A percentile compares a stretch with the other conserved stretches of the same genome.
Evolutionary conservation across 148 eudicot genomes (phyloP).

Genomic region (Fallopia convolvulus): DNA sequence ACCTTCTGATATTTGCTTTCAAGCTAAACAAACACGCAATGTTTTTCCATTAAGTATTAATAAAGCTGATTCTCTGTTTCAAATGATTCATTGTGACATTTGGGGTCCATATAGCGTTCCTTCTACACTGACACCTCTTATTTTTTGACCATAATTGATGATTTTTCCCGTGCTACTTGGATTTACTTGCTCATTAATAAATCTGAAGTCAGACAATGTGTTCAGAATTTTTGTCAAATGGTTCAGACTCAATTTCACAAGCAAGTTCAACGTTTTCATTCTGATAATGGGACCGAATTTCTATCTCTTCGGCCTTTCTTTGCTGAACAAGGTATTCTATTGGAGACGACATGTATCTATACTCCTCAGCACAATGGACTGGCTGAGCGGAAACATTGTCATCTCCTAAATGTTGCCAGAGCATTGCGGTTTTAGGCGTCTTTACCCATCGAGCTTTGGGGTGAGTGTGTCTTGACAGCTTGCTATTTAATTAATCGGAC

Average conservation of each 20-base stretch:
- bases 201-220: neutral
- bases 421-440: constrained; percentile 7
- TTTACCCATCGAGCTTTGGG: constrained; percentile 6
- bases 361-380: too few species aligned
- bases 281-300: too few species aligned
- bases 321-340: too few species aligned
- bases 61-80: neutral
- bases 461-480: neutral
- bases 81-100: constrained; percentile 12
- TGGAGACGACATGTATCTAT: too few species aligned
- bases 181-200: neutral
- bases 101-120: constrained; percentile 8
- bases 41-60: neutral
- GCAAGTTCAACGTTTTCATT: neutral
- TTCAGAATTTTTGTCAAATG: neutral
- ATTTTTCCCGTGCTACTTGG: constrained; percentile 2
- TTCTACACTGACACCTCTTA: neutral
- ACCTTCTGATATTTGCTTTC: neutral
- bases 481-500: constrained; percentile 4
- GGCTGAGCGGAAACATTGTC: neutral
- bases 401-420: neutral
- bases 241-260: neutral
- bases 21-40: neutral
- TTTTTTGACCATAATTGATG: constrained; percentile 12
- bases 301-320: too few species aligned